phyloP scores from a whole-genome alignment of 805 yeast genomes.

The Kluyveromyces nonfermentans region DNA sequence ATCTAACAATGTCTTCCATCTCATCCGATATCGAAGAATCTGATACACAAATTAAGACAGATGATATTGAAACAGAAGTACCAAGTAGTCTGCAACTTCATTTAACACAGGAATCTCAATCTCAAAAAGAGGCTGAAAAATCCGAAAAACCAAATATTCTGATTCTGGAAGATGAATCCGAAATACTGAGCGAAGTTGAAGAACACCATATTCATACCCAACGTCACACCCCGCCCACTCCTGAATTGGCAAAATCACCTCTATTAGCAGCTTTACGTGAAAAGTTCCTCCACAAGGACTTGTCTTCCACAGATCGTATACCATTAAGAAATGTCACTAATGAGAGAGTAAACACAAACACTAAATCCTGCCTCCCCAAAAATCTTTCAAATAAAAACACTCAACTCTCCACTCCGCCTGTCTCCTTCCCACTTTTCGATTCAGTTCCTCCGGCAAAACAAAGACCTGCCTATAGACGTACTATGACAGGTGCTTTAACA shows the following conservation, averaged over 20 bases:
- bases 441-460: neutral
- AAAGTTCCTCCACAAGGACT: constrained; percentile 1
- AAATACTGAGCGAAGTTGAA: constrained; percentile 14
- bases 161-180: constrained; percentile 13
- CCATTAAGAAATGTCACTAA: constrained; percentile 1
- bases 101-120: constrained; percentile 5
- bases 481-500: constrained; percentile 2
- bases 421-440: neutral
- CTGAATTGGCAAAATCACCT: neutral
- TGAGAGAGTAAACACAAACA: neutral
- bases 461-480: neutral
- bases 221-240: neutral
- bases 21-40: neutral
- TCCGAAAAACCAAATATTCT: constrained; percentile 3
- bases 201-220: neutral
- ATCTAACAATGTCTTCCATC: neutral
- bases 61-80: constrained; percentile 19
- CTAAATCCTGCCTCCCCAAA: neutral
- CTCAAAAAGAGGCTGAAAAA: neutral
- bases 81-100: constrained; percentile 23
- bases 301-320: neutral
- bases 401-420: neutral
- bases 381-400: neutral
- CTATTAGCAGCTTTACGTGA: neutral
- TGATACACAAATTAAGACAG: constrained; percentile 4